These are phyloP conservation scores for Sporothrix protearum DNA, from an alignment of 2,329 filamentous ascomycete species.

Conservation along the genomic window DNA sequence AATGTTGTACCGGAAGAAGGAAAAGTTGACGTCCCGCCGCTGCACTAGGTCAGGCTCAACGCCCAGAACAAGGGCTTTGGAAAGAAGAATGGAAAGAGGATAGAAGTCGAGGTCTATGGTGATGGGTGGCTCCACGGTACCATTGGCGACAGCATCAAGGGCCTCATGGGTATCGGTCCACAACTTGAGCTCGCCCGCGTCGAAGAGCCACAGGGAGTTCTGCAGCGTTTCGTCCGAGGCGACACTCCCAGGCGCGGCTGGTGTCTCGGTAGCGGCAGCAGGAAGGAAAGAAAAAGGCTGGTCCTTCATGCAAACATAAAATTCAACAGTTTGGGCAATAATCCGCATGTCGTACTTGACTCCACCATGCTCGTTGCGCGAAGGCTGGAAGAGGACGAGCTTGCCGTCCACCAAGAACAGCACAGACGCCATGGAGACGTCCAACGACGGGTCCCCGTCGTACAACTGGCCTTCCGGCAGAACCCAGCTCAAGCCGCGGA, in stretches of 20 bases:
- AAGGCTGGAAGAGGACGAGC: conserved; percentile 84
- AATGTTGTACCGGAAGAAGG: conserved; percentile 82
- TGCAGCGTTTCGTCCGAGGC: conserved; percentile 52
- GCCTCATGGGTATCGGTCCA: conserved; percentile 90
- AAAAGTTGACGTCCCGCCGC: conserved; percentile 84
- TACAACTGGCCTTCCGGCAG: conserved; percentile 83
- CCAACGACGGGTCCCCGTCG: conserved; percentile 90
- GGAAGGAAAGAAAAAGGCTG: conserved; percentile 51
- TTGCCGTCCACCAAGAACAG: conserved; percentile 97
- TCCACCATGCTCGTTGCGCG: conserved; percentile 73
- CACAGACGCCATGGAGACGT: conserved; percentile 89
- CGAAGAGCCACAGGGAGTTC: conserved; percentile 93
- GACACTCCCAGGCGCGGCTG: conserved; percentile 21
- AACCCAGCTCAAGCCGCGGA: conserved; percentile 93
- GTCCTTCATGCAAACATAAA: conserved; percentile 88
- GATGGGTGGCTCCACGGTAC: conserved; percentile 70
- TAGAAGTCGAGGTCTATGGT: conserved; percentile 91
- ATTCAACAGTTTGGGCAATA: conserved; percentile 93
- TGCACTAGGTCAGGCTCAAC: conserved; percentile 93
- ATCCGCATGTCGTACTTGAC: conserved; percentile 98
- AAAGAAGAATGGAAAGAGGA: conserved; percentile 79
- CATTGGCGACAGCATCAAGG: conserved; percentile 62
- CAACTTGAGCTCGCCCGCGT: conserved; percentile 77
- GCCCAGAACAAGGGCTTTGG: conserved; percentile 84
- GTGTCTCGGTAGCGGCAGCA: background rate